Evolutionary conservation across 2,329 filamentous ascomycete species (phyloP), one percentile per base, ranked within the genome.

Genomic region (Diaporthe helianthi): DNA sequence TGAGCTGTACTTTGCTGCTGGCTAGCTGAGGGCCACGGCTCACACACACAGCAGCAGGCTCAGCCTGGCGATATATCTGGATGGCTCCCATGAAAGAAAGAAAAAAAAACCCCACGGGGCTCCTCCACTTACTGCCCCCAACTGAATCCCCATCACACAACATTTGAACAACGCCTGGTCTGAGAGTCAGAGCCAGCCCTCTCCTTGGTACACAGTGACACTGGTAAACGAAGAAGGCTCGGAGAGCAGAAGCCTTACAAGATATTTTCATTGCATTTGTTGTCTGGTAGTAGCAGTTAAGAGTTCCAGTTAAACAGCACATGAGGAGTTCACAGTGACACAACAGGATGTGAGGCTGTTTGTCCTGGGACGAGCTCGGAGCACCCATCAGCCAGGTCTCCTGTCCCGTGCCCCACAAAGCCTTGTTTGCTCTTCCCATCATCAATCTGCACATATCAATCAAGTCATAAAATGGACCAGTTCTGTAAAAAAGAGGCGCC

Each of bases 201-300:
- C 17, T n/a, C 9, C 19, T n/a, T n/a, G 4, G 9, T 13, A n/a
- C 3, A n/a, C n/a, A n/a, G n/a, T n/a, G n/a, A n/a, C n/a, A 10
- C 29, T 2, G 31, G 26, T 10, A 53, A 33, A 9, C 22, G n/a
- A 4, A 53, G 19, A 6, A 33, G 51, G 19, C 29, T 22, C n/a
- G 29, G 19, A 10, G 29, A 53, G 51, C 29, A 54, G 19, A 33
- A 33, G 29, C 2, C 2, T 9, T 3, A 54, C 10, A 1, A 33
- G 0, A 8, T 7, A 10, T 12, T 33, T 54, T 1, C 15, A 33
- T 15, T 0, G 9, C 2, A 13, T 15, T 1, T 22, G 36, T 8
- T 4, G 24, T 13, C n/a, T 15, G 51, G 31, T 33, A 12, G 10
- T 12, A 2, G 29, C 5, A 3, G 17, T 22, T 3, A 52, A 2